Base-by-base conservation (phyloP, 2,329 filamentous ascomycete species). In the Ilyonectria sp. region DNA sequence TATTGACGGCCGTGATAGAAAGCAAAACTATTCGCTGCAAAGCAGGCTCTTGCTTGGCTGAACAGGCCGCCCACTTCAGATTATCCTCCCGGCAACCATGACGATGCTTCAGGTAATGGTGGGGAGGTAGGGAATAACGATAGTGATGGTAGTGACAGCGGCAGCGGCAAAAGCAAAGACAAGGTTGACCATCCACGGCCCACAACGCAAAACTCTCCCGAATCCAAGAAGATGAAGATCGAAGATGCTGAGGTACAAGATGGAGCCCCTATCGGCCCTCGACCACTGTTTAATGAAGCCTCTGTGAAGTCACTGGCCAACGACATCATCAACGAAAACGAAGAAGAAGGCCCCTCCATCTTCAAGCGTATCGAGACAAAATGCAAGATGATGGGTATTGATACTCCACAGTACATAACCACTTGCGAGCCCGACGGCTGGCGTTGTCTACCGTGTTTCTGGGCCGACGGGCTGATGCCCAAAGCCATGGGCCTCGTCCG, bases 1-100 rank as follows among this genome's bases (percentile, higher is more conserved):
- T 10, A 17, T 31, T 63, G 29, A 63, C 46, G 13, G 6, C 9
- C 4, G 15, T 8, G 9, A 2, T 54, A 83, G 78, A 75, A 84
- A 40, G 86, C 88, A 26, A 89, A 86, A 75, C 80, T 84, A 67
- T 87, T 85, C 69, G 87, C 87, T 1, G 86, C 87, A 23, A 83
- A 82, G 70, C 82, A 80, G 13, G 86, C 86, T 26, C 70, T 84
- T 23, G 75, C 81, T 8, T 86, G 81, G 78, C 78, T 87, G 50
- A 37, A 49, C 19, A 6, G 11, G 57, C 15, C 49, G 43, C 11
- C 52, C 33, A 26, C 23, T 47, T 9, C 56, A 31, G 17, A 26
- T 26, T 19, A n/a, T 6, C 21, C n/a, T 11, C n/a, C 33, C 6
- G 44, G 17, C 21, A 52, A 21, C 13, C 40, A 44, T 8, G 29